A percentile compares a stretch with the other conserved stretches of the same genome.
Evolutionary conservation across 2,329 filamentous ascomycete species (phyloP).

Genomic region (Alternaria postmessia): DNA sequence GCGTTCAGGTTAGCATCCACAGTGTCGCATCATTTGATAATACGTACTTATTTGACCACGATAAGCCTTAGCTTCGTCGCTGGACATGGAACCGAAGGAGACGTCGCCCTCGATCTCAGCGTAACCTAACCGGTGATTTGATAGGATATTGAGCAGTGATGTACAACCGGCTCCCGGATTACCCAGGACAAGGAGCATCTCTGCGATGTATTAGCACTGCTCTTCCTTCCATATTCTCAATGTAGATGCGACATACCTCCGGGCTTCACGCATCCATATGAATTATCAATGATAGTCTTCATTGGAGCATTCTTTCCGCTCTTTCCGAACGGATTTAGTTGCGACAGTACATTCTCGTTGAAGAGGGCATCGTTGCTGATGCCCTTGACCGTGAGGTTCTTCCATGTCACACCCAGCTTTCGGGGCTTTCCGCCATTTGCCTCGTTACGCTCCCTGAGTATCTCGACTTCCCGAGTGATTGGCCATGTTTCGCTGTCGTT

Average conservation of each 20-base stretch:
- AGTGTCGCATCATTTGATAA: too few species aligned
- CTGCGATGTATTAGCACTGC: background rate
- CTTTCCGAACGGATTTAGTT: slow-evolving; percentile 58
- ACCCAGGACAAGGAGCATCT: slow-evolving; percentile 78
- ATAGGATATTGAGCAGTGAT: slow-evolving; percentile 75
- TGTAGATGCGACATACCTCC: slow-evolving; percentile 53
- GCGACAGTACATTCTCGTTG: slow-evolving; percentile 65
- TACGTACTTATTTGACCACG: slow-evolving; percentile 72
- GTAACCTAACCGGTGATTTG: slow-evolving; percentile 63
- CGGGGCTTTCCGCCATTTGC: slow-evolving; percentile 57
- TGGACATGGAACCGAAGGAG: slow-evolving; percentile 62
- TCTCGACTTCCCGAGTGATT: background rate
- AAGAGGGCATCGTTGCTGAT: slow-evolving; percentile 70
- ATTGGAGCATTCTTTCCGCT: slow-evolving; percentile 56
- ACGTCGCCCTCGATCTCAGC: slow-evolving; percentile 72
- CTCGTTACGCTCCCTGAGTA: slow-evolving; percentile 3
- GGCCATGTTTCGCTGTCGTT: background rate
- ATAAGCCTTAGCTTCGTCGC: slow-evolving; percentile 78
- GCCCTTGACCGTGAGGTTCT: slow-evolving; percentile 76
- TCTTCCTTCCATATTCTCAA: background rate
- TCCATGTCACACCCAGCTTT: slow-evolving; percentile 77
- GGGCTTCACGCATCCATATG: slow-evolving; percentile 69
- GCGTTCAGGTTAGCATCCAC: background rate
- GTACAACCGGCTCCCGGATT: slow-evolving; percentile 59
- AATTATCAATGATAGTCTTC: slow-evolving; percentile 69